phyloP scores from a whole-genome alignment of 208 protist species.

The Lotmaria passim region DNA sequence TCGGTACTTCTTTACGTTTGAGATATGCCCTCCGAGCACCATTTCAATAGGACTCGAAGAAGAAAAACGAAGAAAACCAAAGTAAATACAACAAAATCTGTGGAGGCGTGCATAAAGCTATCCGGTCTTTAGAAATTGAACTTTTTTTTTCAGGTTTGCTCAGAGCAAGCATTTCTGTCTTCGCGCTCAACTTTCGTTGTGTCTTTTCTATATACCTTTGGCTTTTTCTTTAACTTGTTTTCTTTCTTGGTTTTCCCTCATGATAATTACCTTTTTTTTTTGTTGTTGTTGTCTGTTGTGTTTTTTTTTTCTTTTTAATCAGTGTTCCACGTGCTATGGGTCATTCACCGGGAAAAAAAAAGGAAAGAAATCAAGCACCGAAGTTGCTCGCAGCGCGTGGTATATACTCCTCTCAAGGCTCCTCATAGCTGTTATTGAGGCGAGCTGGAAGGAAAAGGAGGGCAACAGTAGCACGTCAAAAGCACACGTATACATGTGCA shows the following conservation, averaged over 20 bases:
- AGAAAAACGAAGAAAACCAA: background rate
- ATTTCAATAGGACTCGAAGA: background rate
- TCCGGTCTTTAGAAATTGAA: background rate
- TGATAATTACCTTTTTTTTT: slow-evolving; percentile 2
- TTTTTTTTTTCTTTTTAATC: background rate
- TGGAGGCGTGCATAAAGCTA: slow-evolving; percentile 4
- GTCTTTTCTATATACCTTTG: background rate
- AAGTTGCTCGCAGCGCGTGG: no score
- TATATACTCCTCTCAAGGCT: no score
- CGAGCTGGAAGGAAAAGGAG: no score
- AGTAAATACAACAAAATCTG: background rate
- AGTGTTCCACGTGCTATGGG: background rate
- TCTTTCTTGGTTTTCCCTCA: background rate
- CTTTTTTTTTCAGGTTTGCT: slow-evolving; percentile 4
- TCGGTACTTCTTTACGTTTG: slow-evolving; percentile 10
- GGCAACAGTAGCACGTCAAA: no score
- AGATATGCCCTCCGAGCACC: background rate
- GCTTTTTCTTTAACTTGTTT: background rate
- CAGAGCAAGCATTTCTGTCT: background rate
- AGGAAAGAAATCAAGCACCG: background rate
- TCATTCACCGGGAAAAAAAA: background rate
- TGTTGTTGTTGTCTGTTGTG: background rate
- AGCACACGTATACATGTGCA: no score
- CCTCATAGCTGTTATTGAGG: no score
- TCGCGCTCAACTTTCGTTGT: background rate